Evolutionary conservation across 1,284 basidiomycete species (phyloP), one percentile per base, ranked within the genome.

Genomic region (Phylloporus gajari): DNA sequence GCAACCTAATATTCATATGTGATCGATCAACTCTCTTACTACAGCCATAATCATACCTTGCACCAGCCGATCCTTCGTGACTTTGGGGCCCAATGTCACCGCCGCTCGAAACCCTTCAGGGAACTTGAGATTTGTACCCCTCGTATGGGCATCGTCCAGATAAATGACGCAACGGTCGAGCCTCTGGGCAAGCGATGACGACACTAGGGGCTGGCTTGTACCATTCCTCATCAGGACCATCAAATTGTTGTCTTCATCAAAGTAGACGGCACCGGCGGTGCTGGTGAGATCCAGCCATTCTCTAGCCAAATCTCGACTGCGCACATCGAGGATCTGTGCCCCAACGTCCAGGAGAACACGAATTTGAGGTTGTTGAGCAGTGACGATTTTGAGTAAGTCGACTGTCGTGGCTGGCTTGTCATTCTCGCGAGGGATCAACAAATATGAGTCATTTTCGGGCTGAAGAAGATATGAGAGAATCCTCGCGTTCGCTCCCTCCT

Each of bases 71-170:
- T 89, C 89, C 71, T 89, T 90, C 0, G 86, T 88, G 15, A 89
- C 78, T 68, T 86, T 88, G 2, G 84, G 85, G 3, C 88, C 89
- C 6, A 89, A 75, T 2, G 88, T 89, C 6, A 89, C 87, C 4
- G 84, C 85, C 19, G 88, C 88, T 17, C 86, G 83, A 56, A 81
- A 83, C 25, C 81, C 70, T 1, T 19, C 58, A 5, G 89, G 88
- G 48, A 90, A 78, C 66, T 86, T 88, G 30, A 90, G 77, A 74
- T 90, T 88, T 0, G 88, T 89, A 4, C 88, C 88, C 42, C 89
- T 79, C 2, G 88, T 90, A 74, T 89, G 88, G 0, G 86, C 86
- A 74, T 90, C 89, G 66, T 90, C 89, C 0, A 90, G 84, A 73
- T 89, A 90, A 3, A 89, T 78, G 7, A 88, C 71, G 64, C 87